phyloP scores from a whole-genome alignment of 768 basidiomycete genomes.

The Clitopilus passeckerianus region DNA sequence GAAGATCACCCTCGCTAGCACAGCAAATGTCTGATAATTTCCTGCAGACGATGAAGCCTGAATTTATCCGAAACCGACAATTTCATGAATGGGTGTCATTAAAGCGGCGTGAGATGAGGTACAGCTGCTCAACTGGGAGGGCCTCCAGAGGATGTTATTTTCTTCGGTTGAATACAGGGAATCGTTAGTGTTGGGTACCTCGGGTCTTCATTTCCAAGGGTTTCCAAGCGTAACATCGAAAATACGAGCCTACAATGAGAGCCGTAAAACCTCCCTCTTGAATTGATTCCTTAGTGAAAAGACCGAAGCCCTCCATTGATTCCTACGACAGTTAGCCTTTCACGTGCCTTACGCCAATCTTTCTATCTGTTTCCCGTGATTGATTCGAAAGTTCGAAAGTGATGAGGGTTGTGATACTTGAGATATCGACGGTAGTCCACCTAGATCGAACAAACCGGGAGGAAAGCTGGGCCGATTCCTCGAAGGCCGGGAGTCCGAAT shows the following conservation, averaged over 20 bases:
- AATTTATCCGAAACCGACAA: not conserved
- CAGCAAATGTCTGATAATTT: not conserved
- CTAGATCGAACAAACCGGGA: not conserved
- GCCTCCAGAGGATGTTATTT: too few relatives aligned
- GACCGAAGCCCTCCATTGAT: not conserved
- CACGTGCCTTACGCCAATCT: too few relatives aligned
- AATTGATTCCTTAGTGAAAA: not conserved
- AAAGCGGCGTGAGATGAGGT: not conserved
- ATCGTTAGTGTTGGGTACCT: not conserved
- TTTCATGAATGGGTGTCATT: not conserved
- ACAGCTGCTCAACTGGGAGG: too few relatives aligned
- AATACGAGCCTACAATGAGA: not conserved
- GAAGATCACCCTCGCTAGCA: not conserved
- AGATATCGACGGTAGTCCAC: too few relatives aligned
- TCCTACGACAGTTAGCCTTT: too few relatives aligned
- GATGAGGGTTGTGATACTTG: too few relatives aligned
- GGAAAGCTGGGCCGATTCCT: not conserved
- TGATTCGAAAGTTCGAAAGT: too few relatives aligned
- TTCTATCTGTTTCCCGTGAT: too few relatives aligned
- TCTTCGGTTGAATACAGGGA: too few relatives aligned
- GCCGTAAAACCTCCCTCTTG: not conserved
- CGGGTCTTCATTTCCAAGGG: not conserved
- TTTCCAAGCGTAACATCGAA: not conserved
- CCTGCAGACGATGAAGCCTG: not conserved
- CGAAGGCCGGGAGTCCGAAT: not conserved